These are phyloP conservation scores for Trypanosoma lewisi DNA, from an alignment of 208 protist genomes.

Conservation along the genomic window DNA sequence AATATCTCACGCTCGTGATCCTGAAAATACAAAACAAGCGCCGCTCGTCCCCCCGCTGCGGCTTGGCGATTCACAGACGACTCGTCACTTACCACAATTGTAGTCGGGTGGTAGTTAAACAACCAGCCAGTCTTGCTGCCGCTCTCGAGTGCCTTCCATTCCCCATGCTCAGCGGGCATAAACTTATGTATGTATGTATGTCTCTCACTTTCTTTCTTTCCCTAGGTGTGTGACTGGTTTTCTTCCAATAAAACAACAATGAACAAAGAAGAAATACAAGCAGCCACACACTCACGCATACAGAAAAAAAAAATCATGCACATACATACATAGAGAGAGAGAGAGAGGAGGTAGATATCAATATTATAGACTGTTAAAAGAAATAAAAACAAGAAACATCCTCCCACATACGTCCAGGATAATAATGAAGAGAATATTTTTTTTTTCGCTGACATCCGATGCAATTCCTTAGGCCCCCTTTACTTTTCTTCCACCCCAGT, in stretches of 20 bases:
- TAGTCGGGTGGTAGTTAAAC: slow-evolving; percentile 88
- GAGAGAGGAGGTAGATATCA: too few species aligned
- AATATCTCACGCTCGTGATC: slow-evolving; percentile 83
- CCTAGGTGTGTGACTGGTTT: neutral
- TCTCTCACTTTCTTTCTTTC: too few species aligned
- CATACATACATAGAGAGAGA: too few species aligned
- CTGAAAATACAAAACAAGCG: slow-evolving; percentile 79
- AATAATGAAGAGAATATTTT: too few species aligned
- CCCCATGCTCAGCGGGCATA: slow-evolving; percentile 6
- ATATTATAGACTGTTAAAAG: too few species aligned
- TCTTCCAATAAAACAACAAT: neutral
- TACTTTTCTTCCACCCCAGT: too few species aligned
- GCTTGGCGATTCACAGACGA: slow-evolving; percentile 25
- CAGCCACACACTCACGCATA: neutral
- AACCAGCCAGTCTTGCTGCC: slow-evolving; percentile 83
- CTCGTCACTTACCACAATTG: slow-evolving; percentile 25
- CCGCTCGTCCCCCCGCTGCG: slow-evolving; percentile 28
- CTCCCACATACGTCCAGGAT: too few species aligned
- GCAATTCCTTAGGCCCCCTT: too few species aligned
- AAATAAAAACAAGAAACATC: too few species aligned
- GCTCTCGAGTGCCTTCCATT: slow-evolving; percentile 49
- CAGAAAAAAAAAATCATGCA: too few species aligned
- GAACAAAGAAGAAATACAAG: slow-evolving; percentile 15
- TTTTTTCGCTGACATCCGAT: too few species aligned
- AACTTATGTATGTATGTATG: slow-evolving; percentile 13